Evolutionary conservation across 2,329 filamentous ascomycete genomes (phyloP), one percentile per base, ranked within the genome.

Genomic region (Cadophora luteo-olivacea): DNA sequence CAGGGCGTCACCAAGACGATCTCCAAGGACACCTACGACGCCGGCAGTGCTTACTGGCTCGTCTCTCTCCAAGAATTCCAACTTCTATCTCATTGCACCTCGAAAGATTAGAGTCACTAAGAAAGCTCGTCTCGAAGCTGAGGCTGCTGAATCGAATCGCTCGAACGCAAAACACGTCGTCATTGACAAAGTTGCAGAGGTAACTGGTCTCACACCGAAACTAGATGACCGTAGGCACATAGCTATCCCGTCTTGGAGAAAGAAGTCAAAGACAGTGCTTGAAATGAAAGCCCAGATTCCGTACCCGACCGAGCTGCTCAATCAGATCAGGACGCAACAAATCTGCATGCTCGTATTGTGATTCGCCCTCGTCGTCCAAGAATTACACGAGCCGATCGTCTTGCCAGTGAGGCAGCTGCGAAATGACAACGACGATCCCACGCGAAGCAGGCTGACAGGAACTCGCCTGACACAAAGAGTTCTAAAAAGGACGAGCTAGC

Each of bases 71-170:
- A 12, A 12, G 7, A 11, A 58, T 24, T 12, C 55, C 1, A 58
- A 58, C n/a, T 58, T 41, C 33, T 55, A 29, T 19, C 52, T 55
- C 52, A 1, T 55, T 19, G 32, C 19, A 4, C 55, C 55, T 41
- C 55, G 55, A 19, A 58, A 58, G 33, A 38, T 41, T 33, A 41
- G 32, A 58, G 41, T 58, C n/a, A 58, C 55, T 33, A 58, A 41
- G 29, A 24, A 58, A 12, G 33, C n/a, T 25, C 33, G 33, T 41
- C 55, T 58, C 22, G 8, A 38, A 41, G 5, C 14, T 25, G 33
- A 58, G 16, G 55, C 55, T 22, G 32, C 9, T 22, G 16, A 57
- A 36, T 6, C 14, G 11, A 45, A 12, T 11, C 3, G 16, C 11
- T 3, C 38, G 8, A 11, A 45, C 3, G 3, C 45, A 48, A 48